Percentiles rank a stretch among this genome's conserved stretches.
These are phyloP conservation scores for Rhynchosporium graminicola DNA, from an alignment of 2,329 filamentous ascomycete genomes.

Conservation along the genomic window DNA sequence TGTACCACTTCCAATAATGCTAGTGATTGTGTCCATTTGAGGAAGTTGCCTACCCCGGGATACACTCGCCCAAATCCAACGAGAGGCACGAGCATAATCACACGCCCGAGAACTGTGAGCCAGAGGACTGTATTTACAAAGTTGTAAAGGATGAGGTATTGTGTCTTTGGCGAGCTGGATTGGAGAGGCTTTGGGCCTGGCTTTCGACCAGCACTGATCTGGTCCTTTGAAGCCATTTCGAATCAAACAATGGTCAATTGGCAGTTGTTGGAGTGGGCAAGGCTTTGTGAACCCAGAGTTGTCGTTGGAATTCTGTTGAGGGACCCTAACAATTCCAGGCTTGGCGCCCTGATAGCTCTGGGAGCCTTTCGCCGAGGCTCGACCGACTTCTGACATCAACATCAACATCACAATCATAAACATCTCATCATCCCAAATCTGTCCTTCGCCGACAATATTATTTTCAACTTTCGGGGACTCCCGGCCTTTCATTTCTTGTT, in stretches of 20 bases:
- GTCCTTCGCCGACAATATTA: background rate
- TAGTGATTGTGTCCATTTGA: constrained; percentile 79
- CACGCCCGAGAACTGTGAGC: constrained; percentile 72
- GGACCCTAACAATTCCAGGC: background rate
- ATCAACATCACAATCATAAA: background rate
- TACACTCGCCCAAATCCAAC: constrained; percentile 62
- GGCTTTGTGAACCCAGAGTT: background rate
- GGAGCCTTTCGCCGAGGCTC: background rate
- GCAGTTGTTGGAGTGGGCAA: background rate
- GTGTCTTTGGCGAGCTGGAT: constrained; percentile 52
- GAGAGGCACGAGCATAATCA: constrained; percentile 54
- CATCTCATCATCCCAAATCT: background rate
- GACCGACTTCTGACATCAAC: background rate
- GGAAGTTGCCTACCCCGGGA: constrained; percentile 63
- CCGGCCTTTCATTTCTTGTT: too few species aligned
- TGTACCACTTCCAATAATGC: constrained; percentile 84
- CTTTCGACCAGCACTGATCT: constrained; percentile 19
- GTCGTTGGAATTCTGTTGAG: constrained; percentile 4
- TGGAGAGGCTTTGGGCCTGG: constrained; percentile 35
- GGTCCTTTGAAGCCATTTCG: constrained; percentile 27
- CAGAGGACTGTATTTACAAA: constrained; percentile 74
- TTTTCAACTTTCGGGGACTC: too few species aligned
- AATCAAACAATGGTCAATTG: background rate
- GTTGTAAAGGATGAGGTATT: constrained; percentile 87
- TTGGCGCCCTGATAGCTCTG: constrained; percentile 10